Evolutionary conservation across 2,329 filamentous ascomycete species (phyloP), one percentile per base, ranked within the genome.

Genomic region (Colletotrichum abscissum): DNA sequence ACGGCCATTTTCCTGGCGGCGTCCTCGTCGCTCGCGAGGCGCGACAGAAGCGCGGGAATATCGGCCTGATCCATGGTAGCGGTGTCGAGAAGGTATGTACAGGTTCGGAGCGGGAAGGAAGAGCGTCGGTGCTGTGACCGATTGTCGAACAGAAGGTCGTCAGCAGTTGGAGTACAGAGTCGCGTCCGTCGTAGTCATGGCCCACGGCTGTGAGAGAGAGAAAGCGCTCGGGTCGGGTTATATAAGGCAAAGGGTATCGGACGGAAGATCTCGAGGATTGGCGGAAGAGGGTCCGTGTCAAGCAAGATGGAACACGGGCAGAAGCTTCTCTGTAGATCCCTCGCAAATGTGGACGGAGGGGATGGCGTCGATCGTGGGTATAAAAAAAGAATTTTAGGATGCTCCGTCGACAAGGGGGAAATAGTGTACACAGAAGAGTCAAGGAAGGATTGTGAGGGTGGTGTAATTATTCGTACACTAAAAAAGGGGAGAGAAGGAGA

Each of bases 1-100:
- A 97, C 97, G 74, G 97, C 97, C 94, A 98, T 98, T 84, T 99
- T 99, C 80, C 95, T 94, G 77, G 94, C 92, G 69, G 94, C 95
- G 87, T 99, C 97, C 84, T 98, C 91, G 78, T 92, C 89, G 84
- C 90, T 92, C 54, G 89, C 86, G 74, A 92, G 86, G 76, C 90
- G 90, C 84, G 89, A 86, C 77, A 92, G 86, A 77, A 92, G 87
- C 81, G 89, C 88, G 62, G 91, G 91, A 77, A 92, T 91, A 77
- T 92, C 91, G 78, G 89, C 89, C 84, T 92, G 90, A 79, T 92
- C 91, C 91, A 92, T 91, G 75, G 75, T 78, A 74, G 63, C 57
- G 22, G n/a, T n/a, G 63, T 42, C 30, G 26, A 16, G 55, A 42
- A 42, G 14, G 58, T 63, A 59, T 56, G 55, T 42, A 60, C 52